Percentiles rank a stretch among this genome's conserved stretches.
Conservation (phyloP, 345 rosid genomes). For the Melaleuca quinquenervia region DNA sequence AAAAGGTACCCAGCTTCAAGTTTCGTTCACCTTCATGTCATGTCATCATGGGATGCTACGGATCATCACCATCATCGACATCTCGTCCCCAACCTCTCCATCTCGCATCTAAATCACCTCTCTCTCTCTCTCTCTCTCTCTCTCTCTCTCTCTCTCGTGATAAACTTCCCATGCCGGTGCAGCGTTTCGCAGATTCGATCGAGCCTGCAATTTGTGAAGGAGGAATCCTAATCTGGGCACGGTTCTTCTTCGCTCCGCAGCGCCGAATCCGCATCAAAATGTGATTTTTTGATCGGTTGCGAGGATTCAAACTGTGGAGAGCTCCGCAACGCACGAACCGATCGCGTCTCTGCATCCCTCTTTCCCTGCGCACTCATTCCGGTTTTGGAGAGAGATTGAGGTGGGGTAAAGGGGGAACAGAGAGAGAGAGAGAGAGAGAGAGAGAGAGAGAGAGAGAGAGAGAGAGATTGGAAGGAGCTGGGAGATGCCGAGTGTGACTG, state of each 20-base stretch:
- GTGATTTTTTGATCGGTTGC: not conserved
- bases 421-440: not conserved
- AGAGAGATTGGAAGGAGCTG: not conserved
- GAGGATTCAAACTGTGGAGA: not conserved
- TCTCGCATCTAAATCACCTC: not conserved
- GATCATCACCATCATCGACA: not conserved
- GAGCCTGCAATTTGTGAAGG: not conserved
- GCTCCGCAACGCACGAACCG: not conserved
- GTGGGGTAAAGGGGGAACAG: no score
- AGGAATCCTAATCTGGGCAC: not conserved
- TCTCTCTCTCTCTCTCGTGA: not conserved
- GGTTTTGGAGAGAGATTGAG: not conserved
- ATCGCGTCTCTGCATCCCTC: not conserved
- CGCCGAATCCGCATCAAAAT: not conserved
- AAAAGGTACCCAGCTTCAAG: not conserved
- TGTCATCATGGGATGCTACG: not conserved
- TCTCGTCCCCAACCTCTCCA: not conserved
- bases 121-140: not conserved
- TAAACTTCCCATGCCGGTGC: not conserved
- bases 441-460: not conserved
- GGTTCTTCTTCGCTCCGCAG: not conserved
- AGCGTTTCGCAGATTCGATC: not conserved
- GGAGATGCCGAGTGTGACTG: conserved; percentile 82
- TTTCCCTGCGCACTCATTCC: not conserved
- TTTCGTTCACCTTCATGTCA: not conserved